Conservation (phyloP, 768 basidiomycete species). For the Neoboletus subvelutipes region DNA sequence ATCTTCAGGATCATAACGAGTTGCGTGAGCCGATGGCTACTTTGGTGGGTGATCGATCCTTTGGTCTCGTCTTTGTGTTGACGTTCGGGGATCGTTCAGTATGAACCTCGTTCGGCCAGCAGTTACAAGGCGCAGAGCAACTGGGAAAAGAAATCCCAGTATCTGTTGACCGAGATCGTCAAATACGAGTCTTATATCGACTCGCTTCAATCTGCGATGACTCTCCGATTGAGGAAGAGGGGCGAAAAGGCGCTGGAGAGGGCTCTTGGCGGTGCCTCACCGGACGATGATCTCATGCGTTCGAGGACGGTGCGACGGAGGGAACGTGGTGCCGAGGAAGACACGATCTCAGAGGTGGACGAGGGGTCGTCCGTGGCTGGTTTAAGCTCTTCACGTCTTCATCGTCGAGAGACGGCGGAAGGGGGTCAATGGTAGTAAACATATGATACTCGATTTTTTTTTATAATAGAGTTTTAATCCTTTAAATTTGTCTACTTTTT, state of each 20-base stretch:
- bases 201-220: slow-evolving; percentile 81
- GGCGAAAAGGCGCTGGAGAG: slow-evolving; percentile 82
- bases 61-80: too few relatives aligned
- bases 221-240: slow-evolving; percentile 80
- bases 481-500: background rate
- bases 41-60: slow-evolving; percentile 47
- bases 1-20: slow-evolving; percentile 81
- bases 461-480: slow-evolving; percentile 16
- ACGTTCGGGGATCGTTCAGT: slow-evolving; percentile 39
- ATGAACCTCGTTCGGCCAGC: slow-evolving; percentile 72
- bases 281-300: slow-evolving; percentile 32
- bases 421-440: slow-evolving; percentile 26
- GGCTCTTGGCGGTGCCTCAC: slow-evolving; percentile 42
- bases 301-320: slow-evolving; percentile 39
- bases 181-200: slow-evolving; percentile 97
- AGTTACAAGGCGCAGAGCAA: slow-evolving; percentile 77
- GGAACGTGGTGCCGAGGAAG: slow-evolving; percentile 41
- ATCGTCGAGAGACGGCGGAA: slow-evolving; percentile 47
- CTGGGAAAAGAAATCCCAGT: slow-evolving; percentile 91
- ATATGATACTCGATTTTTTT: slow-evolving; percentile 20
- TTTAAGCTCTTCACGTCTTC: slow-evolving; percentile 30
- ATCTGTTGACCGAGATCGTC: slow-evolving; percentile 86
- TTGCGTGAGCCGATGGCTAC: slow-evolving; percentile 78
- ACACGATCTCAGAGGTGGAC: slow-evolving; percentile 48
- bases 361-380: slow-evolving; percentile 35